Base-by-base conservation (phyloP, 2,329 filamentous ascomycete species). In the Berkeleyomyces basicola region DNA sequence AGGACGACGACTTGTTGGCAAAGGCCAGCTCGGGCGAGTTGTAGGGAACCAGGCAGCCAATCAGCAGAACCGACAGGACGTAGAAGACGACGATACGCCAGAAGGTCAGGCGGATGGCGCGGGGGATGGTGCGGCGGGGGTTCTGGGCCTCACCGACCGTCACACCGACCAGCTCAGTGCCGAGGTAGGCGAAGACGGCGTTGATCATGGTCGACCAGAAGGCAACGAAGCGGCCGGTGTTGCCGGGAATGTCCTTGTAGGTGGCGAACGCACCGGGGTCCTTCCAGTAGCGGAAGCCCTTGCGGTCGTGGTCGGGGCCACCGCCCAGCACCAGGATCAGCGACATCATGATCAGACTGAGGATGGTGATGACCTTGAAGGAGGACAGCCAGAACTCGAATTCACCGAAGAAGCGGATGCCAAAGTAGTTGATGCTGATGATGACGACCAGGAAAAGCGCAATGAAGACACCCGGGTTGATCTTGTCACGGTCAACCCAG, bases 1-100 rank as follows among this genome's bases (percentile, higher is more conserved):
- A 77, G 63, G 74, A 75, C 33, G 69, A 69, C 7, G 69, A 59
- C 64, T 67, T 53, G 71, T 76, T 81, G 67, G 83, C 82, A 66
- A 85, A 84, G 31, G 75, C 72, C 4, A 90, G 82, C 0, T 81
- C 72, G 0, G 66, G 0, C 46, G 80, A 81, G 76, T 91, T 74
- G 77, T 87, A 91, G 1, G 86, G 86, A 3, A 92, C 85, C 60
- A 86, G 78, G 79, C 89, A 88, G 69, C 87, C 87, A 62, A 92
- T 76, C 60, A 91, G 78, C 61, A 92, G 79, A 43, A 90, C 85
- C 31, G 81, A 84, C 64, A 89, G 72, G 68, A 84, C 79, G 77
- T 92, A 92, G 77, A 92, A 92, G 75, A 91, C 76, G 67, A 89
- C 74, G 71, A 92, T 91, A 64, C 88, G 87, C 76, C 82, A 91